phyloP scores from a whole-genome alignment of 1,284 basidiomycete species.

The Pseudozyma tsukubaensis region DNA sequence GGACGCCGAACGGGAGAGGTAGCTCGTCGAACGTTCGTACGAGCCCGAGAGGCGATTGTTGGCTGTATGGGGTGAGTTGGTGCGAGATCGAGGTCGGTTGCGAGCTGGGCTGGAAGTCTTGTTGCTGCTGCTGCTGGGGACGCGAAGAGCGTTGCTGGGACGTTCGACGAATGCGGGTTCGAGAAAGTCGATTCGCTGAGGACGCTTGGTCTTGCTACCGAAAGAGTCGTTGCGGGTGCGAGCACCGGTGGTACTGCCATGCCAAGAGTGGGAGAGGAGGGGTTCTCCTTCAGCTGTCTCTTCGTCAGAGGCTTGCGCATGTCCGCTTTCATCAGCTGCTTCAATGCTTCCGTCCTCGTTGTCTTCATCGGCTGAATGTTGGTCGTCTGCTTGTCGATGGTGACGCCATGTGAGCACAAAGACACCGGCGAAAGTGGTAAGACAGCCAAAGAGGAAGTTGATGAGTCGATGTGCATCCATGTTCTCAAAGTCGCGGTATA shows the following conservation, averaged over 20 bases:
- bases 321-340: background rate
- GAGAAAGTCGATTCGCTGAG: slow-evolving; percentile 19
- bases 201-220: slow-evolving; percentile 2
- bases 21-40: slow-evolving; percentile 20
- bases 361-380: slow-evolving; percentile 5
- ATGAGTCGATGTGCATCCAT: slow-evolving; percentile 77
- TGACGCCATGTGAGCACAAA: slow-evolving; percentile 71
- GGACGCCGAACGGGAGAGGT: slow-evolving; percentile 26
- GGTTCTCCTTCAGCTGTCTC: slow-evolving; percentile 8
- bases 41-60: slow-evolving; percentile 23
- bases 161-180: slow-evolving; percentile 12
- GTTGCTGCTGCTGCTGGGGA: slow-evolving; percentile 9
- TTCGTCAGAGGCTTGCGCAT: background rate
- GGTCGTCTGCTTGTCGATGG: slow-evolving; percentile 3
- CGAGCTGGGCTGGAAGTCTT: slow-evolving; percentile 1
- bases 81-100: slow-evolving; percentile 30
- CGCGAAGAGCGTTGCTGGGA: slow-evolving; percentile 27
- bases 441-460: slow-evolving; percentile 85
- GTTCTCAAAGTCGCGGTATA: slow-evolving; percentile 88
- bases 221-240: background rate
- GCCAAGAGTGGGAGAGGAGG: slow-evolving; percentile 24
- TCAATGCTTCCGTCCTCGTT: background rate
- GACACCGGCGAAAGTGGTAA: slow-evolving; percentile 84
- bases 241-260: slow-evolving; percentile 8
- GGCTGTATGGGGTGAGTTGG: slow-evolving; percentile 34